A percentile compares a stretch with the other conserved stretches of the same genome.
Evolutionary conservation across 1,284 basidiomycete genomes (phyloP).

Genomic region (Cutaneotrichosporon cyanovorans): DNA sequence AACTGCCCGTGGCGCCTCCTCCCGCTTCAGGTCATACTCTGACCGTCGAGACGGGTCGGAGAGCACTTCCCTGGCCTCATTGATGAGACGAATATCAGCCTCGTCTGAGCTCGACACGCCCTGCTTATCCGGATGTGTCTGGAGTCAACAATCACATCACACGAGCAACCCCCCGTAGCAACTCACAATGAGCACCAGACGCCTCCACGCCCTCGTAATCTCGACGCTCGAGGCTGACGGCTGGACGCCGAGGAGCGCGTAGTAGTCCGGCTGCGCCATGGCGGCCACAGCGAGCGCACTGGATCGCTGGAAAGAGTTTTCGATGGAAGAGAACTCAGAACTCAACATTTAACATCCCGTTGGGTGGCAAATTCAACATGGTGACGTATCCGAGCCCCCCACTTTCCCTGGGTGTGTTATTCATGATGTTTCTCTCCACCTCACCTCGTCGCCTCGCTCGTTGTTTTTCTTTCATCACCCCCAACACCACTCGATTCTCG

Average conservation of each 20-base stretch:
- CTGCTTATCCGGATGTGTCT: slow-evolving; percentile 42
- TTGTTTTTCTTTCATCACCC: background rate
- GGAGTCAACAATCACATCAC: slow-evolving; percentile 3
- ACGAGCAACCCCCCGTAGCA: background rate
- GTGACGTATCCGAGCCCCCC: background rate
- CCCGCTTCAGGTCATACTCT: slow-evolving; percentile 13
- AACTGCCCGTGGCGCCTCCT: background rate
- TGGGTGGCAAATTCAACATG: slow-evolving; percentile 9
- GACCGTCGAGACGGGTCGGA: slow-evolving; percentile 21
- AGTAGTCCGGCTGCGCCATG: slow-evolving; percentile 27
- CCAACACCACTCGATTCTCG: background rate
- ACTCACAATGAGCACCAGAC: slow-evolving; percentile 34
- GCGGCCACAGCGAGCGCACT: background rate
- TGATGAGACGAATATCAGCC: slow-evolving; percentile 34
- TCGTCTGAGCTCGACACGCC: background rate
- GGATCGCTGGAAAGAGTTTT: background rate
- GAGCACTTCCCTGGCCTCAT: slow-evolving; percentile 42
- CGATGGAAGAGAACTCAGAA: background rate
- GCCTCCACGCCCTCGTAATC: slow-evolving; percentile 37
- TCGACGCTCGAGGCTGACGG: slow-evolving; percentile 25
- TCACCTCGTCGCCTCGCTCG: background rate
- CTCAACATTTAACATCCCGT: background rate
- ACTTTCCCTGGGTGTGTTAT: background rate
- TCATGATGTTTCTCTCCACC: background rate
- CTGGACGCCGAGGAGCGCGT: slow-evolving; percentile 33